These are phyloP conservation scores for Parachaetomium inaequale DNA, from an alignment of 495 filamentous ascomycete genomes.

Conservation along the genomic window DNA sequence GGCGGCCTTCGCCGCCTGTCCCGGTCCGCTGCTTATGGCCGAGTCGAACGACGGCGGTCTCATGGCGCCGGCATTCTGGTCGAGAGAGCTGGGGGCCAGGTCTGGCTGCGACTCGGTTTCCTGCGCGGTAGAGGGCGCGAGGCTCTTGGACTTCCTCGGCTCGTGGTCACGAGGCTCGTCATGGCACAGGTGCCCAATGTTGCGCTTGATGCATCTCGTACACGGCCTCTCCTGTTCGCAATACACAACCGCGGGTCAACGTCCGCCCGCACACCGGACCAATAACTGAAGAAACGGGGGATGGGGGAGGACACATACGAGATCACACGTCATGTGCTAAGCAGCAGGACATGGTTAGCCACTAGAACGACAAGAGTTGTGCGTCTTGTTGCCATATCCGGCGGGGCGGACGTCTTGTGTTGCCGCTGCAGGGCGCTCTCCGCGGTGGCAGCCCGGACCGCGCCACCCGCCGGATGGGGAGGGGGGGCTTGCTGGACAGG, in stretches of 20 bases:
- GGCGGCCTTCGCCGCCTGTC: slow-evolving; percentile 40
- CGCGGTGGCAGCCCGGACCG: slow-evolving; percentile 9
- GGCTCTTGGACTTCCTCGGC: slow-evolving; percentile 62
- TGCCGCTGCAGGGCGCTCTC: slow-evolving; percentile 13
- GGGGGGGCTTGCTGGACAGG: slow-evolving; percentile 25
- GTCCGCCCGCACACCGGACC: slow-evolving; percentile 17
- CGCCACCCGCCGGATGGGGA: neutral
- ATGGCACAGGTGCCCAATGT: slow-evolving; percentile 98
- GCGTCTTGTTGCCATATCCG: slow-evolving; percentile 16
- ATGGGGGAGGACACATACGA: slow-evolving; percentile 66
- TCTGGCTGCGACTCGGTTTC: slow-evolving; percentile 47
- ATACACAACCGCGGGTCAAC: slow-evolving; percentile 24
- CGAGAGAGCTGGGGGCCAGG: slow-evolving; percentile 38
- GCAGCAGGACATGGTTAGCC: slow-evolving; percentile 31
- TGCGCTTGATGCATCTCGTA: slow-evolving; percentile 95
- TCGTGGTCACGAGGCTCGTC: slow-evolving; percentile 85
- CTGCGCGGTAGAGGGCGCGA: slow-evolving; percentile 56
- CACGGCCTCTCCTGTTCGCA: slow-evolving; percentile 79
- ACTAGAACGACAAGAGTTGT: slow-evolving; percentile 24
- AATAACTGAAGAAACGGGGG: slow-evolving; percentile 4
- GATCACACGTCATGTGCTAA: slow-evolving; percentile 99
- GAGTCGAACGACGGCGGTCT: slow-evolving; percentile 41
- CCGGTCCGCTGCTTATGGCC: slow-evolving; percentile 31
- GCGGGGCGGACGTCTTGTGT: slow-evolving; percentile 6
- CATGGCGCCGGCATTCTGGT: slow-evolving; percentile 40